These are phyloP conservation scores for Termitomyces sp. DNA, from an alignment of 1,284 basidiomycete genomes.

Conservation along the genomic window DNA sequence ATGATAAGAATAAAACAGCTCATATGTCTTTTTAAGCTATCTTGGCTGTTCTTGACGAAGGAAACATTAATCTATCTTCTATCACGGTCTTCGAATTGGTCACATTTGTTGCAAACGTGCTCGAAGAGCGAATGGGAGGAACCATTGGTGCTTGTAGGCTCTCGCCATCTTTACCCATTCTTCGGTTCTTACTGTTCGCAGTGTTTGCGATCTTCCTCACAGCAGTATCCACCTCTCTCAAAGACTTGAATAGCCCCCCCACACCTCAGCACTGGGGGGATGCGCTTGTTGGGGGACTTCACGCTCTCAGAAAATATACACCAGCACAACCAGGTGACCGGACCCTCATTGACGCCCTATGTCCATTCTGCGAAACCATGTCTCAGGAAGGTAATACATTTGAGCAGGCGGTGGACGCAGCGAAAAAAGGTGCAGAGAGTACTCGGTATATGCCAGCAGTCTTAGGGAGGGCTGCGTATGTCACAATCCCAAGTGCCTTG, in stretches of 20 bases:
- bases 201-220: conserved; percentile 54
- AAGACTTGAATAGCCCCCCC: background rate
- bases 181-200: conserved; percentile 24
- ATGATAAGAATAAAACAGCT: background rate
- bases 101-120: conserved; percentile 21
- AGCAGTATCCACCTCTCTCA: conserved; percentile 21
- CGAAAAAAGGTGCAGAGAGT: conserved; percentile 39
- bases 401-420: conserved; percentile 30
- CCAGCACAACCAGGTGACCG: conserved; percentile 50
- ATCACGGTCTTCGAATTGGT: conserved; percentile 16
- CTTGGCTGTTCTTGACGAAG: conserved; percentile 14
- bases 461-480: conserved; percentile 48
- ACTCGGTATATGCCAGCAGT: conserved; percentile 43
- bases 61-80: conserved; percentile 8
- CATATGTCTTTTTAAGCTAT: conserved; percentile 14
- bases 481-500: conserved; percentile 21
- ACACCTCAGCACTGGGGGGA: conserved; percentile 18
- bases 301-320: conserved; percentile 37
- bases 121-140: conserved; percentile 34
- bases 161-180: conserved; percentile 41
- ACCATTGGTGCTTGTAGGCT: conserved; percentile 33
- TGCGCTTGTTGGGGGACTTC: conserved; percentile 27
- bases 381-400: conserved; percentile 22
- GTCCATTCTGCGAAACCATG: conserved; percentile 39
- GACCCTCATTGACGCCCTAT: conserved; percentile 48